Base-by-base conservation (phyloP, 805 yeast genomes). In the Metschnikowia koreensis region DNA sequence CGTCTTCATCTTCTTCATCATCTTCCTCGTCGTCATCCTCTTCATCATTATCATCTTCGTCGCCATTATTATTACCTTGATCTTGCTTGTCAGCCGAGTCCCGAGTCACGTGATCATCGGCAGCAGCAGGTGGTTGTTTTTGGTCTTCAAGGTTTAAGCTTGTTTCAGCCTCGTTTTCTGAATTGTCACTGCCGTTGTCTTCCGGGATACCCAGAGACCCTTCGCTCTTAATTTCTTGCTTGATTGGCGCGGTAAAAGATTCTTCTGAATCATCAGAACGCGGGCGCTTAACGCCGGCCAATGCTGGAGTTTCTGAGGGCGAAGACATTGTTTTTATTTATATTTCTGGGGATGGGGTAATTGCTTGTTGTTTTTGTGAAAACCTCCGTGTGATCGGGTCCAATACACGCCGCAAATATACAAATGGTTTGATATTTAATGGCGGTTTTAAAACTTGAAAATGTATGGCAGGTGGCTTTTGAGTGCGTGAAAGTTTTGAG, bases 1-100 rank as follows among this genome's bases (percentile, higher is more conserved):
- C 76, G 1, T 69, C 77, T 0, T 68, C 77, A 1, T 69, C 77
- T 0, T 83, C 89, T 0, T 74, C 79, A 0, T 84, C 86, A 6
- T 71, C 79, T 0, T 73, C 79, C 0, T 72, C 76, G 0, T 73
- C 81, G 0, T 68, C 81, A 0, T 77, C 81, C 0, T 79, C 83
- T 1, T 79, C 84, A 7, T 58, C 66, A 3, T 66, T 68, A 0
- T 59, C 67, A 12, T 52, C 65, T 15, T 57, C 63, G 10, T 53
- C 60, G 13, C 46, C 64, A 10, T 52, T 62, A 29, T 47, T 49
- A 29, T 50, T 51, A 46, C 43, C n/a, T 38, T 54, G 26, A 26
- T 26, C 12, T 29, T 38, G 37, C 52, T 44, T 40, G 54, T 49
- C 17, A 42, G 34, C 34, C 44, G 40, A 27, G 33, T n/a, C 33